Percentiles rank a stretch among this genome's conserved stretches.
Evolutionary conservation across 345 rosid species (phyloP).

Genomic region (Geranium rotundifolium): DNA sequence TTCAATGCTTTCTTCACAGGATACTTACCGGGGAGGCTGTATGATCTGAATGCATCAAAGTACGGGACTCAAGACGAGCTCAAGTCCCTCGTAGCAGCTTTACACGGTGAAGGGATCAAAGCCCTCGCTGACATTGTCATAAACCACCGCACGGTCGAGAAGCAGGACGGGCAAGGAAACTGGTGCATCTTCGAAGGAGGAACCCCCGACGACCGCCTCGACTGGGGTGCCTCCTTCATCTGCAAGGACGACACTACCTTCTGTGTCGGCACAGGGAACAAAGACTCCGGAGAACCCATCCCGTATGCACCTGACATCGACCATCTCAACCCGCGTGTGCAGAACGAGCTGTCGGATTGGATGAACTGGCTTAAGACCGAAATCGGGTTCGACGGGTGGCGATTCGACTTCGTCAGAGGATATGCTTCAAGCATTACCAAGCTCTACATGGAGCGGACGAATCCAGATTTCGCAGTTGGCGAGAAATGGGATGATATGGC

Average conservation of each 20-base stretch:
- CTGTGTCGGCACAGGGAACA: conserved; percentile 60
- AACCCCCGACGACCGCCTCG: conserved; percentile 61
- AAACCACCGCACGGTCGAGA: conserved; percentile 76
- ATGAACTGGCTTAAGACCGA: conserved; percentile 82
- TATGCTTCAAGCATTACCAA: conserved; percentile 51
- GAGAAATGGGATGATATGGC: conserved; percentile 72
- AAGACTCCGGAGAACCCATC: conserved; percentile 42
- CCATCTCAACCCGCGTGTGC: conserved; percentile 59
- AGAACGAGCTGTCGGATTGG: conserved; percentile 67
- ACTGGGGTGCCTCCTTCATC: conserved; percentile 73
- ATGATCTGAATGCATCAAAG: conserved; percentile 69
- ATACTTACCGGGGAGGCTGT: conserved; percentile 75
- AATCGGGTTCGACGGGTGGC: conserved; percentile 67
- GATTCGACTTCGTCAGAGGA: conserved; percentile 63
- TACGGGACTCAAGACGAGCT: conserved; percentile 52
- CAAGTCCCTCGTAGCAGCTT: conserved; percentile 38
- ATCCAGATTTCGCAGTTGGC: conserved; percentile 64
- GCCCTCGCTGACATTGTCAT: conserved; percentile 75
- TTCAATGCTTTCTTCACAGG: too few species aligned
- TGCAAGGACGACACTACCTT: conserved; percentile 38
- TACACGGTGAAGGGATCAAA: conserved; percentile 50
- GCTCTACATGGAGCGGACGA: conserved; percentile 34
- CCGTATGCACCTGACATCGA: conserved; percentile 70
- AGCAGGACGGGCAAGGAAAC: conserved; percentile 50
- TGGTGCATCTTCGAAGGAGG: conserved; percentile 79